Evolutionary conservation across 1,284 basidiomycete genomes (phyloP).

Genomic region (Leccinum fallax): DNA sequence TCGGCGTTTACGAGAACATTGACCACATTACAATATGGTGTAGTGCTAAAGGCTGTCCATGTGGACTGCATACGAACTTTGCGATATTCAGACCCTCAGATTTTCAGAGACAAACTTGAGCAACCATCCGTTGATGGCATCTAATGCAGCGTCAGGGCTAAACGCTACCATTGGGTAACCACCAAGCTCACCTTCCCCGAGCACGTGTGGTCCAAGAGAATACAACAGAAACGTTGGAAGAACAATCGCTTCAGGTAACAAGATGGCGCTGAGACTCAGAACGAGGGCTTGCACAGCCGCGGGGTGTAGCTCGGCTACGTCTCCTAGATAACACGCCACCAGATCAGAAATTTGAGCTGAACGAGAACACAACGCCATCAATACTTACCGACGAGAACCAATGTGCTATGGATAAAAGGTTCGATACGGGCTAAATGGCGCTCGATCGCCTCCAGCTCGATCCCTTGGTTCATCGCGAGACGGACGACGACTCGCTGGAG

Average conservation of each 20-base stretch:
- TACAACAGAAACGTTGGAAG: conserved; percentile 18
- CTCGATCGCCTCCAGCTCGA: conserved; percentile 4
- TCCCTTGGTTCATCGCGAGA: conserved; percentile 1
- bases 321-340: conserved; percentile 11
- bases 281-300: conserved; percentile 12
- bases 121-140: conserved; percentile 17
- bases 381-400: conserved; percentile 16
- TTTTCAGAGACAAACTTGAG: conserved; percentile 5
- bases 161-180: background rate
- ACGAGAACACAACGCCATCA: background rate
- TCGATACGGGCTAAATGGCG: conserved; percentile 2
- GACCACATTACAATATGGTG: background rate
- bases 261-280: conserved; percentile 8
- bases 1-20: background rate
- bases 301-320: conserved; percentile 21
- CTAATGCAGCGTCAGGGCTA: background rate
- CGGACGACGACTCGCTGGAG: conserved; percentile 2
- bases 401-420: conserved; percentile 5
- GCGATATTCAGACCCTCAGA: background rate
- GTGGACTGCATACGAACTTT: background rate
- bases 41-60: background rate
- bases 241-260: conserved; percentile 15
- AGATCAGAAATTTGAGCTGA: background rate
- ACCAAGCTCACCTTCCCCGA: conserved; percentile 10
- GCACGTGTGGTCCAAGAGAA: conserved; percentile 17